phyloP scores from a whole-genome alignment of 75 land plant species.

The Pinus taeda region DNA sequence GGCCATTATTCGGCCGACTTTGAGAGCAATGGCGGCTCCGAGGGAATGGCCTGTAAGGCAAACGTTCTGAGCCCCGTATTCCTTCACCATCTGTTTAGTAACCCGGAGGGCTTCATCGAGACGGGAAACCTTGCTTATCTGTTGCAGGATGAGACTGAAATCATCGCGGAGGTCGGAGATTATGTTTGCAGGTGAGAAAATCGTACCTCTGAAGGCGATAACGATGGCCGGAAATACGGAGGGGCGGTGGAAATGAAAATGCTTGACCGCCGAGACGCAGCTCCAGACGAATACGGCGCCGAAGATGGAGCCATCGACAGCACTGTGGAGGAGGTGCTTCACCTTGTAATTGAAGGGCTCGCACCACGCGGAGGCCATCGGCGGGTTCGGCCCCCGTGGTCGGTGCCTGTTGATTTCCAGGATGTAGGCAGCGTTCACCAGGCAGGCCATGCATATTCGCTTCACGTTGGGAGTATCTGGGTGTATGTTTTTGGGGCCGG shows the following conservation, averaged over 20 bases:
- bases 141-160: slow-evolving; percentile 50
- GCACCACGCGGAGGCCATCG: slow-evolving; percentile 63
- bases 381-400: slow-evolving; percentile 23
- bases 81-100: slow-evolving; percentile 21
- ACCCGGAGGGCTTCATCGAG: slow-evolving; percentile 44
- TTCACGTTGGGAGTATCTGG: slow-evolving; percentile 33
- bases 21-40: slow-evolving; percentile 75
- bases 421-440: slow-evolving; percentile 72
- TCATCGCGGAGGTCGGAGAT: slow-evolving; percentile 60
- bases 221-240: slow-evolving; percentile 59
- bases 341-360: slow-evolving; percentile 58
- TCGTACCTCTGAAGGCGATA: slow-evolving; percentile 59
- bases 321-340: slow-evolving; percentile 30
- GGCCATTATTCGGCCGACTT: slow-evolving; percentile 55
- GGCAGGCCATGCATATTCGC: slow-evolving; percentile 63
- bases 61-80: slow-evolving; percentile 52
- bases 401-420: slow-evolving; percentile 67
- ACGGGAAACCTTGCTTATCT: slow-evolving; percentile 60
- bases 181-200: slow-evolving; percentile 51
- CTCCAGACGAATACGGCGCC: slow-evolving; percentile 69
- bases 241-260: slow-evolving; percentile 31
- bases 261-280: slow-evolving; percentile 13
- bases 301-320: slow-evolving; percentile 55
- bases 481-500: neutral
- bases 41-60: slow-evolving; percentile 66